Conservation (phyloP, 140 eudicot species). For the Senecio squalidus region DNA sequence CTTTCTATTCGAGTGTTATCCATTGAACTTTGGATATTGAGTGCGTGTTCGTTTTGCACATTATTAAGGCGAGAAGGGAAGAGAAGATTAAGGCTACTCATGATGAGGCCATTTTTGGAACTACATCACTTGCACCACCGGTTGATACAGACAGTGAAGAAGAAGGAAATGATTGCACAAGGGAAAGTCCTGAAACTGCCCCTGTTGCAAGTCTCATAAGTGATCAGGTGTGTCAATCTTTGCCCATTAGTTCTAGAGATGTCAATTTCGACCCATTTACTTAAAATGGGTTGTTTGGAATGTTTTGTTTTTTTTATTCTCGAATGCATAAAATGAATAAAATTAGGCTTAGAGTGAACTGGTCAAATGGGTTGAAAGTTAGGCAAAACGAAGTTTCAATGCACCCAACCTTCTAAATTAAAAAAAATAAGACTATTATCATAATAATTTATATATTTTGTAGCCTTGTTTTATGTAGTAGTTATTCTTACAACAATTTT, state of each 20-base stretch:
- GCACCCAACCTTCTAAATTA: not conserved
- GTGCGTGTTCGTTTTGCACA: not conserved
- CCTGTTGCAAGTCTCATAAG: conserved; percentile 64
- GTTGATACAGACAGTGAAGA: conserved; percentile 51
- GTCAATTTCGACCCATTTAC: not conserved
- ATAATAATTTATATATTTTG: no score
- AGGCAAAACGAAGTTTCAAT: not conserved
- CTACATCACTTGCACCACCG: conserved; percentile 44
- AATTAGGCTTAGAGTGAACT: no score
- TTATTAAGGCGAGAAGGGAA: conserved; percentile 64
- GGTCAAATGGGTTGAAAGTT: not conserved
- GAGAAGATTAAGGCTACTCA: conserved; percentile 77
- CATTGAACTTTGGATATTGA: not conserved
- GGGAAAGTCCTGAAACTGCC: conserved; percentile 33
- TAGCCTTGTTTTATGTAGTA: no score
- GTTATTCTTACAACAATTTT: no score
- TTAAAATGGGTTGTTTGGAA: not conserved
- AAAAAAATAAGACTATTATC: not conserved
- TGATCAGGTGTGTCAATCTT: conserved; percentile 49
- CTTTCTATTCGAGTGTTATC: not conserved
- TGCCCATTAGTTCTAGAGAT: not conserved
- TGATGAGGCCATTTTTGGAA: conserved; percentile 96
- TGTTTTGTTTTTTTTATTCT: not conserved
- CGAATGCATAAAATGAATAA: no score
- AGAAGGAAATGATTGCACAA: conserved; percentile 27